phyloP scores from a whole-genome alignment of 2,329 filamentous ascomycete genomes.

The Ascochyta pisi region DNA sequence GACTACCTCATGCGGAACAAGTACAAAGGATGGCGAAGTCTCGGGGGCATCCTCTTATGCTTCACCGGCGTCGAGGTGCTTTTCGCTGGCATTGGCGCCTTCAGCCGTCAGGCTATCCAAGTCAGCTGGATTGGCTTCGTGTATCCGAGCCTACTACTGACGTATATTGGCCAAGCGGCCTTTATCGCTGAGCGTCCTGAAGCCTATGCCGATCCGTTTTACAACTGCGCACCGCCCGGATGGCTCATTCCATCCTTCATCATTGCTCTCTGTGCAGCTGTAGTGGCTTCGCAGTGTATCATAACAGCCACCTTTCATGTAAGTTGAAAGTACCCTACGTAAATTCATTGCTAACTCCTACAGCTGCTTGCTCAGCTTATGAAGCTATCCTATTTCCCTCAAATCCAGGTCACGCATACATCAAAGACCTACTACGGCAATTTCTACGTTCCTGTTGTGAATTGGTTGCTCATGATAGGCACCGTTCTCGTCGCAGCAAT shows the following conservation, averaged over 20 bases:
- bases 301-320: conserved; percentile 78
- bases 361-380: conserved; percentile 73
- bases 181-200: conserved; percentile 68
- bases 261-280: conserved; percentile 72
- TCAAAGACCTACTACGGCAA: conserved; percentile 75
- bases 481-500: conserved; percentile 75
- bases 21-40: conserved; percentile 66
- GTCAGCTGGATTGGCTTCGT: conserved; percentile 75
- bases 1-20: conserved; percentile 66
- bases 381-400: conserved; percentile 76
- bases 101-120: conserved; percentile 71
- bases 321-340: conserved; percentile 10
- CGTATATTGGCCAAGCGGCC: conserved; percentile 77
- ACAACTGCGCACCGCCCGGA: conserved; percentile 71
- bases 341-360: conserved; percentile 26
- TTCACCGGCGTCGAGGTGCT: conserved; percentile 79
- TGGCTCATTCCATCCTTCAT: conserved; percentile 73
- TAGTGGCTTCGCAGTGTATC: conserved; percentile 80
- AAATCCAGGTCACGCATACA: conserved; percentile 76
- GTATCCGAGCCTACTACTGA: conserved; percentile 71
- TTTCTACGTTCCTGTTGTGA: conserved; percentile 76
- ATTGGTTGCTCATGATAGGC: conserved; percentile 79
- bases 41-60: conserved; percentile 73
- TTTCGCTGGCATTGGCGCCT: conserved; percentile 81
- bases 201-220: conserved; percentile 76